Evolutionary conservation across 129 eudicot species (phyloP).

Genomic region (Glebionis coronaria): DNA sequence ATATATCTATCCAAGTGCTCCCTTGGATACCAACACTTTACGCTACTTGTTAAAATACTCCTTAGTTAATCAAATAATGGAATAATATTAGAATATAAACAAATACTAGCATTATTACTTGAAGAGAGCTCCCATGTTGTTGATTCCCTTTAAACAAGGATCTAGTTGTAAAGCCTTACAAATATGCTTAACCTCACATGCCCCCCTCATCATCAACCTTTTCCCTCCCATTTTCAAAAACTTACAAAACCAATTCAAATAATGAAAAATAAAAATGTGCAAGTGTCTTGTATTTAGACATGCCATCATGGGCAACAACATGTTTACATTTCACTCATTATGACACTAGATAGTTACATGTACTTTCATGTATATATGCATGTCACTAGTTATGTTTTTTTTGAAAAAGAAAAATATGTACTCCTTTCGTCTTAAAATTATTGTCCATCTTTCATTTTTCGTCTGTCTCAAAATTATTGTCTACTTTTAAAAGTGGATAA

Average conservation of each 20-base stretch:
- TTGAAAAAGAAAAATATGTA: too few species aligned
- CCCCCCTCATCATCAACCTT: constrained; percentile 10
- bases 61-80: not conserved
- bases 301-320: constrained; percentile 9
- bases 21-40: constrained; percentile 45
- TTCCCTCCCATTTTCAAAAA: constrained; percentile 27
- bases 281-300: not conserved
- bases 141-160: constrained; percentile 40
- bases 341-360: not conserved
- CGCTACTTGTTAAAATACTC: constrained; percentile 20
- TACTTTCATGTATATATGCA: too few species aligned
- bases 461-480: too few species aligned
- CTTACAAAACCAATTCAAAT: not conserved
- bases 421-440: too few species aligned
- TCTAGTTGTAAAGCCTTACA: constrained; percentile 39
- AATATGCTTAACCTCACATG: constrained; percentile 28
- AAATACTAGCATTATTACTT: constrained; percentile 19
- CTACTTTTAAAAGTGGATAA: too few species aligned
- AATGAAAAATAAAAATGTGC: not conserved
- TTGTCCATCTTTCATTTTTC: too few species aligned
- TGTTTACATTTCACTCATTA: not conserved
- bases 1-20: constrained; percentile 23
- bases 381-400: too few species aligned
- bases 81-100: not conserved
- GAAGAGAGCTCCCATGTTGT: constrained; percentile 34